Evolutionary conservation across 306 rosid genomes (phyloP).

Genomic region (Sindora glabra): DNA sequence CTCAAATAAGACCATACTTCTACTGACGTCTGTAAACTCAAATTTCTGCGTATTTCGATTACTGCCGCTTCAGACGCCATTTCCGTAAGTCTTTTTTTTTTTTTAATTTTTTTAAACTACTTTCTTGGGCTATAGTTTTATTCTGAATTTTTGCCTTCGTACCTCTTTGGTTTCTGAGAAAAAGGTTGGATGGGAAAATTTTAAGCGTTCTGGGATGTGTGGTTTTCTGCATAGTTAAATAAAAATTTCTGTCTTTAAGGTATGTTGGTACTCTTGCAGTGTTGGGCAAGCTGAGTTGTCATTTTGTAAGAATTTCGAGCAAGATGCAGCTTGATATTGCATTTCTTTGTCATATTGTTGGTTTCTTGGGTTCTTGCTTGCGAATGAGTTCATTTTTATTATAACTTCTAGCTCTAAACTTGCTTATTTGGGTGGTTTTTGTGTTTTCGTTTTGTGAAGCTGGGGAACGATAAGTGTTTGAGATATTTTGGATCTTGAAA

Average conservation of each 20-base stretch:
- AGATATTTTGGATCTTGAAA: conserved; percentile 19
- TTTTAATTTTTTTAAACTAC: no score
- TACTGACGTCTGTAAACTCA: conserved; percentile 12
- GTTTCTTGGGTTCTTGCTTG: conserved; percentile 1
- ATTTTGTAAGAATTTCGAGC: not conserved
- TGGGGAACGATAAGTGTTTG: conserved; percentile 18
- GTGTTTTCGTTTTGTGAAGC: conserved; percentile 10
- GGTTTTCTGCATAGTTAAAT: not conserved
- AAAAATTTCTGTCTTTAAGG: not conserved
- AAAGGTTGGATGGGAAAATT: not conserved
- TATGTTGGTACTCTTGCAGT: not conserved
- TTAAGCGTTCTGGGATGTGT: not conserved
- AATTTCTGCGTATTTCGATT: conserved; percentile 20
- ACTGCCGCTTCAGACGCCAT: not conserved
- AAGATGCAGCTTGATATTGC: not conserved
- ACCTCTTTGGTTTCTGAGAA: conserved; percentile 19
- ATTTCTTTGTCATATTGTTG: not conserved
- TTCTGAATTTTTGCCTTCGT: not conserved
- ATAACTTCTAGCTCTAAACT: not conserved
- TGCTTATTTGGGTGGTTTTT: conserved; percentile 6
- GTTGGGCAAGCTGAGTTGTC: conserved; percentile 8
- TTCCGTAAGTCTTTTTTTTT: conserved; percentile 24
- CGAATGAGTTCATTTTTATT: not conserved
- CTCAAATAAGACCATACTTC: conserved; percentile 7
- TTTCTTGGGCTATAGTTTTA: not conserved